A percentile compares a stretch with the other conserved stretches of the same genome.
phyloP scores from a whole-genome alignment of 78 protist species.

The Isochrysis galbana region DNA sequence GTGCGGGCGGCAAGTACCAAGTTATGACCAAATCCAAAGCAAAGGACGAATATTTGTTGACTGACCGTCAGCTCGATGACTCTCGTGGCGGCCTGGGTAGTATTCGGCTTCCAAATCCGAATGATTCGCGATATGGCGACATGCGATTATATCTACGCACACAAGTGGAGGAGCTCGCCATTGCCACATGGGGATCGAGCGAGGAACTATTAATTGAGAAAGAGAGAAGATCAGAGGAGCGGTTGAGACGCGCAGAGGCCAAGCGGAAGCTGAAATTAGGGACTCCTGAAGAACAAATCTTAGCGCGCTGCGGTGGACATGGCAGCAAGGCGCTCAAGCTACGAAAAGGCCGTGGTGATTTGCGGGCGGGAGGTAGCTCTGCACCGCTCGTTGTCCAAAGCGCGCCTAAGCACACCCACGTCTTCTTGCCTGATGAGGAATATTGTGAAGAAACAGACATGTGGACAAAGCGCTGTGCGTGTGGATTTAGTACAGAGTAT shows the following conservation, averaged over 20 bases:
- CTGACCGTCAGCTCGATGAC: background rate
- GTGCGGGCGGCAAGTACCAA: background rate
- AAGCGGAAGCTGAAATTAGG: background rate
- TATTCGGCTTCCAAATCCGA: background rate
- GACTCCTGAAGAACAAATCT: background rate
- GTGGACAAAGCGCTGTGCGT: conserved; percentile 25
- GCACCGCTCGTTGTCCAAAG: background rate
- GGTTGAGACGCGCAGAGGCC: background rate
- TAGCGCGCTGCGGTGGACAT: background rate
- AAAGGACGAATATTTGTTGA: background rate
- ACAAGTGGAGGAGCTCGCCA: conserved; percentile 6
- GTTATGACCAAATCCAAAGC: background rate
- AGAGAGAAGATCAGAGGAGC: background rate
- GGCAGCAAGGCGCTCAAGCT: too few relatives aligned
- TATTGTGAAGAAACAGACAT: background rate
- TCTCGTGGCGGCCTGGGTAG: background rate
- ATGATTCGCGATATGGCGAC: background rate
- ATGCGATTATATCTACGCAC: background rate
- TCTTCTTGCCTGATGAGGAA: background rate
- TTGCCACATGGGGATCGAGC: background rate
- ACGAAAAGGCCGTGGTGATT: too few relatives aligned
- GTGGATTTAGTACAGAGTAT: background rate
- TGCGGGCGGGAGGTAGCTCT: too few relatives aligned
- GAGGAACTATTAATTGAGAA: background rate
- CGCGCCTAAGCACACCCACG: background rate